phyloP scores from a whole-genome alignment of 2,329 filamentous ascomycete genomes.

The Dryadomyces quercus-mongolicae region DNA sequence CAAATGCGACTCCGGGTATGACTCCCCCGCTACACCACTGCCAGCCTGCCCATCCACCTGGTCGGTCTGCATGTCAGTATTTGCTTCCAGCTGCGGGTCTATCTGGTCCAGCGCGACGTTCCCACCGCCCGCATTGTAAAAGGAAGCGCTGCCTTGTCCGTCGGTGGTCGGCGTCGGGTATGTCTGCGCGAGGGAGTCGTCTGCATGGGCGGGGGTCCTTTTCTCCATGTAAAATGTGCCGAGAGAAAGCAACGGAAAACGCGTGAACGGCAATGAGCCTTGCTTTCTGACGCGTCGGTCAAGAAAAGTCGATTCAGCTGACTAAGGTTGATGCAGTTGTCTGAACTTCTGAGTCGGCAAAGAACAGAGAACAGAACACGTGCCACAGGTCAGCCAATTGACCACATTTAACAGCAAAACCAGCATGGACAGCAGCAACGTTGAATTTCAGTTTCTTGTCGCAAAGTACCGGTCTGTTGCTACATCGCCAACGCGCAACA shows the following conservation, averaged over 20 bases:
- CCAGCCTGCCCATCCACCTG: not conserved
- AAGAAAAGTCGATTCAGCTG: too few relatives aligned
- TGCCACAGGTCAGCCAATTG: not conserved
- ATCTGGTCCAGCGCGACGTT: slow-evolving; percentile 17
- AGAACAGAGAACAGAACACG: not conserved
- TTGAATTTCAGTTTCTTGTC: not conserved
- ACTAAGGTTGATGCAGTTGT: too few relatives aligned
- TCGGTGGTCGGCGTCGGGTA: slow-evolving; percentile 36
- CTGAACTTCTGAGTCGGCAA: too few relatives aligned
- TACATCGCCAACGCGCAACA: not conserved
- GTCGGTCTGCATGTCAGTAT: slow-evolving; percentile 13
- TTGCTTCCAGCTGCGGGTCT: slow-evolving; percentile 15
- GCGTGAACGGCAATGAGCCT: too few relatives aligned
- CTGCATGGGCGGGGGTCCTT: slow-evolving; percentile 21
- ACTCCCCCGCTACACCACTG: slow-evolving; percentile 1
- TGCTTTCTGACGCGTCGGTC: too few relatives aligned
- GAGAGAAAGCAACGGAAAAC: too few relatives aligned
- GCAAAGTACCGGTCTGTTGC: not conserved
- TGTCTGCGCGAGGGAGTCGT: slow-evolving; percentile 23
- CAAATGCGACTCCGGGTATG: slow-evolving; percentile 12
- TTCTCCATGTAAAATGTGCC: slow-evolving; percentile 16
- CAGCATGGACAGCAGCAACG: not conserved
- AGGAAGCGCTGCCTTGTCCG: slow-evolving; percentile 24
- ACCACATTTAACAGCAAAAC: not conserved
- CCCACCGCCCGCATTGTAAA: slow-evolving; percentile 24